Percentiles rank a stretch among this genome's conserved stretches.
Evolutionary conservation across 1,284 basidiomycete species (phyloP).

Genomic region (Neolentinus lepideus): DNA sequence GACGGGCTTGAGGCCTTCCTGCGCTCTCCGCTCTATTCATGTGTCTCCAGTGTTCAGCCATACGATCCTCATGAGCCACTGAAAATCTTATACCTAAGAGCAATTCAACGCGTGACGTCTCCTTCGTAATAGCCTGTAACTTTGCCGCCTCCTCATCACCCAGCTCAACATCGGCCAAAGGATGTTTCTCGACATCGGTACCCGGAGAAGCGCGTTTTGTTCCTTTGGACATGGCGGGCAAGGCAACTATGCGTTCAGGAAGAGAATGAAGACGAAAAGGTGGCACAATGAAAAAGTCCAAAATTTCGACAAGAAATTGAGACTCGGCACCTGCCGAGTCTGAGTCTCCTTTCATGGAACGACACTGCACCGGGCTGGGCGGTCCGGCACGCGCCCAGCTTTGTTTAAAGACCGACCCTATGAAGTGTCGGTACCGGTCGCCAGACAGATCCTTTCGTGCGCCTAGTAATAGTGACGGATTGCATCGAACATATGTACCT

Average conservation of each 20-base stretch:
- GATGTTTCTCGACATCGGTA: constrained; percentile 59
- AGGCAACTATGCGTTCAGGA: not conserved
- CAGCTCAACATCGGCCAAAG: constrained; percentile 58
- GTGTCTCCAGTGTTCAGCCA: constrained; percentile 6
- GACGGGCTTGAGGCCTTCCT: constrained; percentile 47
- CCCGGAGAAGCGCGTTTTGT: constrained; percentile 74
- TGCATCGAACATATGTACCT: no score
- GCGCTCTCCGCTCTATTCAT: constrained; percentile 55
- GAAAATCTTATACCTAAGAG: constrained; percentile 49
- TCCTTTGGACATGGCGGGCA: constrained; percentile 24
- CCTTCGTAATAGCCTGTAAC: constrained; percentile 54
- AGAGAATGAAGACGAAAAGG: not conserved
- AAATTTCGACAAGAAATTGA: not conserved
- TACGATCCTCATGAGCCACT: not conserved
- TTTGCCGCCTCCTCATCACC: constrained; percentile 62
- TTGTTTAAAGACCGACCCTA: no score
- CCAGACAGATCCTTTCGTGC: no score
- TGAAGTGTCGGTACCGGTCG: no score
- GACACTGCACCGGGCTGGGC: no score
- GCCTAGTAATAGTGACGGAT: no score
- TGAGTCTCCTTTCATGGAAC: not conserved
- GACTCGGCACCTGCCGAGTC: not conserved
- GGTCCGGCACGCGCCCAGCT: no score
- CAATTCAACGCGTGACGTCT: constrained; percentile 60
- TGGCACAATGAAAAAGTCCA: not conserved